Percentiles rank a stretch among this genome's conserved stretches.
Conservation (phyloP, 2,329 filamentous ascomycete genomes). For the Fusarium sp. region DNA sequence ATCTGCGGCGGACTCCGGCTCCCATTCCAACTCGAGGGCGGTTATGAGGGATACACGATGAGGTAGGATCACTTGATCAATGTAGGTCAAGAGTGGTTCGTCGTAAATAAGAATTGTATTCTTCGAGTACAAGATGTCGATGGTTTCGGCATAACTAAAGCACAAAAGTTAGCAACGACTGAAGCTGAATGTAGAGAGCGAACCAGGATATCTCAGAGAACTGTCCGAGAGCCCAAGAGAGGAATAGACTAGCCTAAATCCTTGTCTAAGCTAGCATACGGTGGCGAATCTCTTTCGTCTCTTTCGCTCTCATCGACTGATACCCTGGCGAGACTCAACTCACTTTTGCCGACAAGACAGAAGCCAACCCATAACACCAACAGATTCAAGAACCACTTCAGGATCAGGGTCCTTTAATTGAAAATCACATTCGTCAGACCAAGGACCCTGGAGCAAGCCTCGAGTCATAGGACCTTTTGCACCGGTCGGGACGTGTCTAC, state of each 20-base stretch:
- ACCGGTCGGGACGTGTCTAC: not conserved
- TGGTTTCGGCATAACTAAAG: constrained; percentile 2
- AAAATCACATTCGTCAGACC: not conserved
- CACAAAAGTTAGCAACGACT: too few relatives aligned
- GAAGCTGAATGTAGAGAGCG: too few relatives aligned
- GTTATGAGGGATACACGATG: not conserved
- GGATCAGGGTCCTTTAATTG: not conserved
- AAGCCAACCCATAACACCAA: not conserved
- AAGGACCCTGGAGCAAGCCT: not conserved
- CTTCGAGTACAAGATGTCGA: constrained; percentile 6
- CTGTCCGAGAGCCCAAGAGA: too few relatives aligned
- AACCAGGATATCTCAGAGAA: too few relatives aligned
- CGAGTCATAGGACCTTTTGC: not conserved
- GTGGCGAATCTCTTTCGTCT: too few relatives aligned
- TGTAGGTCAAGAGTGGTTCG: not conserved
- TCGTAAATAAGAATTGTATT: constrained; percentile 5
- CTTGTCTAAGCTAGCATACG: too few relatives aligned
- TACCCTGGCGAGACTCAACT: not conserved
- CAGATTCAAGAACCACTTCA: fast-evolving
- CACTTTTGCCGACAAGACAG: constrained; percentile 23
- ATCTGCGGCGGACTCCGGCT: not conserved
- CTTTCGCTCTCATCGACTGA: too few relatives aligned
- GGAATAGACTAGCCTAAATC: too few relatives aligned
- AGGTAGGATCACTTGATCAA: not conserved
- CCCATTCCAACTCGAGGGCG: constrained; percentile 5